These are phyloP conservation scores for Medakamo hakoo DNA, from an alignment of 139 green algal genomes.

Conservation along the genomic window DNA sequence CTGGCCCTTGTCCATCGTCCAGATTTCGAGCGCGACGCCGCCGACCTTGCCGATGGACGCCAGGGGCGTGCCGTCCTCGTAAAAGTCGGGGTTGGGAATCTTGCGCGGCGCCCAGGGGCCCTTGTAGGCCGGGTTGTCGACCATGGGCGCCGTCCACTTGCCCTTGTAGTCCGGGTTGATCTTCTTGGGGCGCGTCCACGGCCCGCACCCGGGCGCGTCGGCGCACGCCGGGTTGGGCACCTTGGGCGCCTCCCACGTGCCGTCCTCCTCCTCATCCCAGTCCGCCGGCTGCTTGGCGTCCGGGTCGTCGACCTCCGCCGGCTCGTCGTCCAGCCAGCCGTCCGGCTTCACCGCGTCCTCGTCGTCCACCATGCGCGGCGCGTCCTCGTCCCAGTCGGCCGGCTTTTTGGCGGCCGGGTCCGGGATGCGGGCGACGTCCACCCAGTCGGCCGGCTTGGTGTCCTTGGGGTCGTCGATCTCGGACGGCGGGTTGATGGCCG, in stretches of 20 bases:
- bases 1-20: slow-evolving; percentile 59
- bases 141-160: slow-evolving; percentile 52
- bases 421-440: slow-evolving; percentile 50
- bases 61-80: slow-evolving; percentile 35
- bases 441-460: slow-evolving; percentile 71
- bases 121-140: slow-evolving; percentile 90
- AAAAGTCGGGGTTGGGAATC: slow-evolving; percentile 64
- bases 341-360: slow-evolving; percentile 59
- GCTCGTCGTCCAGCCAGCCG: slow-evolving; percentile 85
- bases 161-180: slow-evolving; percentile 87
- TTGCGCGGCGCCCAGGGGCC: slow-evolving; percentile 41
- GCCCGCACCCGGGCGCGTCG: slow-evolving; percentile 59
- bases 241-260: slow-evolving; percentile 68
- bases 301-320: slow-evolving; percentile 53
- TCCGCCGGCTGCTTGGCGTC: slow-evolving; percentile 66
- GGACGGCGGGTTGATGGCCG: slow-evolving; percentile 55
- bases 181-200: slow-evolving; percentile 68
- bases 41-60: slow-evolving; percentile 38
- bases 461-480: slow-evolving; percentile 68
- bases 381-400: slow-evolving; percentile 79
- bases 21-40: slow-evolving; percentile 75
- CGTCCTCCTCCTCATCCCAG: slow-evolving; percentile 92
- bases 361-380: slow-evolving; percentile 46
- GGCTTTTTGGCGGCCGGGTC: slow-evolving; percentile 73
- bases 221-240: slow-evolving; percentile 67